A percentile compares a stretch with the other conserved stretches of the same genome.
phyloP scores from a whole-genome alignment of 208 protist genomes.

The Trypanosoma boissoni region DNA sequence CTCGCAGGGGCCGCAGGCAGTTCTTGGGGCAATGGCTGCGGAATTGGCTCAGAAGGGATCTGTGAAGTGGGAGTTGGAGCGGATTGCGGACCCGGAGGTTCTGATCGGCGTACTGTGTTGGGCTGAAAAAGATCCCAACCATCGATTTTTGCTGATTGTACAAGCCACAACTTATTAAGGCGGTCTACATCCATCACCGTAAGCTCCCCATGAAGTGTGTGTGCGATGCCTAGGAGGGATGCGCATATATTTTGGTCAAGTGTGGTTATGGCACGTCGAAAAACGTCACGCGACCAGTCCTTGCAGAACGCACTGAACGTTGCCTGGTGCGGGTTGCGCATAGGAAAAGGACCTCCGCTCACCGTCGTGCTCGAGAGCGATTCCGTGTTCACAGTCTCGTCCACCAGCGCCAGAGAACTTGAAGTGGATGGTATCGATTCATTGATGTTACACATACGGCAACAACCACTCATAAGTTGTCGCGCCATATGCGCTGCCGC shows the following conservation, averaged over 20 bases:
- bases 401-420: background rate
- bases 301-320: constrained; percentile 20
- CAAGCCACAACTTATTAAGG: constrained; percentile 65
- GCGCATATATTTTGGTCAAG: constrained; percentile 61
- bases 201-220: constrained; percentile 36
- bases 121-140: constrained; percentile 4
- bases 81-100: too few species aligned
- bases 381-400: background rate
- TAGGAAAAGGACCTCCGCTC: background rate
- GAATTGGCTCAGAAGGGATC: too few species aligned
- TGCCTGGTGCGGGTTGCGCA: constrained; percentile 12
- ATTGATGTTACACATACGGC: constrained; percentile 11
- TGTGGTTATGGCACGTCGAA: constrained; percentile 42
- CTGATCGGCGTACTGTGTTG: too few species aligned
- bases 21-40: too few species aligned
- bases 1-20: too few species aligned
- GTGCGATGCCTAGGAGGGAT: constrained; percentile 48
- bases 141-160: constrained; percentile 34
- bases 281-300: constrained; percentile 57
- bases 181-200: constrained; percentile 58
- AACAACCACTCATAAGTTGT: constrained; percentile 44
- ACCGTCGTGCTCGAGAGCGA: constrained; percentile 6
- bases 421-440: background rate
- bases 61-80: too few species aligned
- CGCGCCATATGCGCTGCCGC: constrained; percentile 48